phyloP scores from a whole-genome alignment of 2,329 filamentous ascomycete species.

The Trichoderma sp. region DNA sequence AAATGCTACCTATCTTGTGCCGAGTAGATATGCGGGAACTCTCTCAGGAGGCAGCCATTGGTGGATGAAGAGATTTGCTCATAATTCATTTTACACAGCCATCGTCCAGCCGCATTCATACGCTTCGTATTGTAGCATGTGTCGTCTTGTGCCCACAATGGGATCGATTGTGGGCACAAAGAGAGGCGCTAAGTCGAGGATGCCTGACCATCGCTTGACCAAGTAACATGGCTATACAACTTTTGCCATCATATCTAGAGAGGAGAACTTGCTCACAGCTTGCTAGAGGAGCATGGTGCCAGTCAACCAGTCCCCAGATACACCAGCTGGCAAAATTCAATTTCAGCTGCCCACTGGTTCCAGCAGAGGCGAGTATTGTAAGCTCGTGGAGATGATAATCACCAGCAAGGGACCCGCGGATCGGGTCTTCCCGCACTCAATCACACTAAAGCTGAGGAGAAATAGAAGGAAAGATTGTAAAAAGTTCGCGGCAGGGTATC shows the following conservation, averaged over 20 bases:
- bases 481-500: neutral
- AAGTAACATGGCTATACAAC: neutral
- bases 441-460: neutral
- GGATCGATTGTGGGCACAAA: conserved; percentile 18
- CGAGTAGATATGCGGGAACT: neutral
- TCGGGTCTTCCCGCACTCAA: conserved; percentile 22
- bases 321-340: neutral
- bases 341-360: neutral
- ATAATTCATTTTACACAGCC: conserved; percentile 18
- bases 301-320: neutral
- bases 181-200: conserved; percentile 15
- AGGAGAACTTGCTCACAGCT: neutral
- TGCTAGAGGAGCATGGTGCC: neutral
- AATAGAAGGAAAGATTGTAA: neutral
- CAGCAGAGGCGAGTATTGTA: neutral
- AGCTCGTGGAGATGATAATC: neutral
- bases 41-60: conserved; percentile 5
- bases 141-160: conserved; percentile 12
- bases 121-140: conserved; percentile 6
- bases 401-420: neutral
- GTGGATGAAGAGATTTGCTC: conserved; percentile 5
- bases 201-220: conserved; percentile 16
- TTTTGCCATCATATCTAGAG: neutral
- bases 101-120: conserved; percentile 1
- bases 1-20: neutral